Base-by-base conservation (phyloP, 2,329 filamentous ascomycete genomes). In the Ascochyta koolunga region DNA sequence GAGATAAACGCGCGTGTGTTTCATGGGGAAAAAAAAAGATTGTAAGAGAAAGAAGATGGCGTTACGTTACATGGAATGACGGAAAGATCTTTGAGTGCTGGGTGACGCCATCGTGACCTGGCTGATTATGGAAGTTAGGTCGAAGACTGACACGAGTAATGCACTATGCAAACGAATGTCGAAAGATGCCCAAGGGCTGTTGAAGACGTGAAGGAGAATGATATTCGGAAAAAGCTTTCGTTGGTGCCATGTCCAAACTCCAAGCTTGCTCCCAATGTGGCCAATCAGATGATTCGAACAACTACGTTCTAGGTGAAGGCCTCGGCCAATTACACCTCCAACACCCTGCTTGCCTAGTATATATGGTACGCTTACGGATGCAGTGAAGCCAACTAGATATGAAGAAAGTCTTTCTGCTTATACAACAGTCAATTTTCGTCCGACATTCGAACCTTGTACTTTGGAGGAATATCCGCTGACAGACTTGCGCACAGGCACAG, bases 401-500 rank as follows among this genome's bases (percentile, higher is more conserved):
- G 24, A 39, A 19, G n/a, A 19, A 21, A 43, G n/a, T 42, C 3
- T 4, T 19, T 33, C 22, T 9, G 29, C 18, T 33, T 31, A 39
- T 21, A 15, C 25, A 15, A 15, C 46, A 21, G 15, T 37, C 18
- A 33, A 27, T 27, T 25, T 15, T n/a, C 22, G 24, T 38, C 35
- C 21, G 16, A 9, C 16, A 16, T 29, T 27, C 15, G 25, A 29
- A 22, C 44, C 27, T 4, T 49, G 29, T 11, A 42, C 31, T 2
- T 22, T 6, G 3, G 52, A 16, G 2, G 36, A 29, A 15, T 39
- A 31, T 5, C 53, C 48, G 16, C 37, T 42, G 11, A 66, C 50
- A 21, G 58, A 61, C 38, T 64, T 64, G 19, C 61, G 63, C 25
- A 49, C 50, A 4, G 59, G 45, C 18, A 55, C 35, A 11, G 54